Conservation (phyloP, 2,329 filamentous ascomycete genomes). For the Nigrospora osmanthi region DNA sequence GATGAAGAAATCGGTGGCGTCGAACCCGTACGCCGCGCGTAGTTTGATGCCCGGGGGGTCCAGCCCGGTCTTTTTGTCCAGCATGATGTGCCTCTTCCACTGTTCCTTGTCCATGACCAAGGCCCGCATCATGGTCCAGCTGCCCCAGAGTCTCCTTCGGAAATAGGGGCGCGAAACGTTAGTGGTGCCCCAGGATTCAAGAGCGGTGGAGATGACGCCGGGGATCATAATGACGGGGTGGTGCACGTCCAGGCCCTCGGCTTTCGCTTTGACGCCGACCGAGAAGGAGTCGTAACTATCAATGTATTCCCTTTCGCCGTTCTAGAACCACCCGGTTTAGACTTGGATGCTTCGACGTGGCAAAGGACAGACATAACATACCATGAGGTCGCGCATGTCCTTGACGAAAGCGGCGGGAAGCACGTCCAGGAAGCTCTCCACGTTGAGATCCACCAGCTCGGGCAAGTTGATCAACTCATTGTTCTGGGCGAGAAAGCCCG, state of each 20-base stretch:
- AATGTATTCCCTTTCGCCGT: conserved; percentile 73
- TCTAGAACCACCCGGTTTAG: conserved; percentile 34
- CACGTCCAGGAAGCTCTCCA: conserved; percentile 81
- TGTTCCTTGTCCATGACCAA: conserved; percentile 85
- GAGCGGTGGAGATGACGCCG: conserved; percentile 91
- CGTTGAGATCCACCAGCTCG: conserved; percentile 62
- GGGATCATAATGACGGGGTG: conserved; percentile 97
- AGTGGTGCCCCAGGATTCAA: conserved; percentile 94
- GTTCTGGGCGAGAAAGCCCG: conserved; percentile 81
- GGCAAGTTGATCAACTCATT: conserved; percentile 84
- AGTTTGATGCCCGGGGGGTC: conserved; percentile 88
- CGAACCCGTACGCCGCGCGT: conserved; percentile 89
- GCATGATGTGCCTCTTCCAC: conserved; percentile 97
- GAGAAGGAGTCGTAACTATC: conserved; percentile 92
- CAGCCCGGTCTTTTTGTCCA: conserved; percentile 83
- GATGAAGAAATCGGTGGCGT: conserved; percentile 93
- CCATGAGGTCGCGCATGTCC: conserved; percentile 80
- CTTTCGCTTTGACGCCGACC: conserved; percentile 73
- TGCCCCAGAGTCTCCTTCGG: conserved; percentile 89
- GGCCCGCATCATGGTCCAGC: conserved; percentile 98
- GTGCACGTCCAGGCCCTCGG: conserved; percentile 72
- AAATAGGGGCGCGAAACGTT: conserved; percentile 85
- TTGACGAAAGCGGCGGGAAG: conserved; percentile 78
- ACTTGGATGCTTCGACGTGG: conserved; percentile 7
- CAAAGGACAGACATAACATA: conserved; percentile 33